These are phyloP conservation scores for Penicillium sp. DNA, from an alignment of 2,329 filamentous ascomycete species.

Conservation along the genomic window DNA sequence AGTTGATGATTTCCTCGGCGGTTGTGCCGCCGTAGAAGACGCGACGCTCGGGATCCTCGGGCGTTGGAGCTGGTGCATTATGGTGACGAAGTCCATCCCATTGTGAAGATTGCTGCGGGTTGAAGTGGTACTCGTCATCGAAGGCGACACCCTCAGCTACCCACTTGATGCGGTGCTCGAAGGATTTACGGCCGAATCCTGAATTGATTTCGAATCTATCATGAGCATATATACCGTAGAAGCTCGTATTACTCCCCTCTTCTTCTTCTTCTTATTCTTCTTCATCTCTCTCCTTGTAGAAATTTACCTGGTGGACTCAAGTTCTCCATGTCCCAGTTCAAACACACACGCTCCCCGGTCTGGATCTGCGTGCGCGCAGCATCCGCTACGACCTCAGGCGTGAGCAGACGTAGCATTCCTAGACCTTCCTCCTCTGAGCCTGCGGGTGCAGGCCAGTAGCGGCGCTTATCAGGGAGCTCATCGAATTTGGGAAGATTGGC, in stretches of 20 bases:
- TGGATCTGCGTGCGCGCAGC: conserved; percentile 58
- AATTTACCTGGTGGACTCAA: conserved; percentile 48
- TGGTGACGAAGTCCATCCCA: conserved; percentile 60
- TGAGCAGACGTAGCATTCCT: conserved; percentile 58
- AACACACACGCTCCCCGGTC: conserved; percentile 57
- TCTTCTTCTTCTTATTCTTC: not conserved
- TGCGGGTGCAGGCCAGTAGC: conserved; percentile 53
- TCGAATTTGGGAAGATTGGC: conserved; percentile 38
- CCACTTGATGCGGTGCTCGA: conserved; percentile 58
- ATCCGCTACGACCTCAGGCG: conserved; percentile 55
- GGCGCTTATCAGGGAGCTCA: conserved; percentile 53
- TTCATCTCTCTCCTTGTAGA: not conserved
- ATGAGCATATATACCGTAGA: not conserved
- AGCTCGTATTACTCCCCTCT: not conserved
- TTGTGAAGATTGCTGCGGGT: conserved; percentile 59
- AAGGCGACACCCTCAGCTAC: conserved; percentile 48
- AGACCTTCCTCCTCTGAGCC: conserved; percentile 58
- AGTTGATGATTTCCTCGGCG: conserved; percentile 39
- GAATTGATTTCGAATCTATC: conserved; percentile 13
- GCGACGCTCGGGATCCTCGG: conserved; percentile 33
- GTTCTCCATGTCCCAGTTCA: conserved; percentile 63
- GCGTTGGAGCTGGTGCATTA: conserved; percentile 46
- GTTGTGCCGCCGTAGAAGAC: conserved; percentile 44
- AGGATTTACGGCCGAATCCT: conserved; percentile 57
- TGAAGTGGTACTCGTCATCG: conserved; percentile 58